A percentile compares a stretch with the other conserved stretches of the same genome.
Evolutionary conservation across 192 early-diverging fungal genomes (phyloP).

Genomic region (Chytriomyces hyalinus): DNA sequence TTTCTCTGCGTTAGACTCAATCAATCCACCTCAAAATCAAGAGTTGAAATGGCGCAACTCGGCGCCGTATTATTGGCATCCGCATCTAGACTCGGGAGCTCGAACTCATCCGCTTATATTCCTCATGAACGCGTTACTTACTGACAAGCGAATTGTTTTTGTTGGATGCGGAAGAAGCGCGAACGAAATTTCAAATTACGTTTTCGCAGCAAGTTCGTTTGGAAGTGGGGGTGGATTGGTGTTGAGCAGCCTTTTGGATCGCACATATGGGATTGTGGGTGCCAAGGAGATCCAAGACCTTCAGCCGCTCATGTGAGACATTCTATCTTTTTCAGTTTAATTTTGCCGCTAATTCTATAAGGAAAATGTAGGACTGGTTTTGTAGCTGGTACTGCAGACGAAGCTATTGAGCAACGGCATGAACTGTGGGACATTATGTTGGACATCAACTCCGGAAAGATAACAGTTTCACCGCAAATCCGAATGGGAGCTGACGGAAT

Average conservation of each 20-base stretch:
- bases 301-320: constrained; percentile 67
- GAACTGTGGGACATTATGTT: constrained; percentile 97
- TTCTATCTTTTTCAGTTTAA: background rate
- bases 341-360: too few relatives aligned
- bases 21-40: constrained; percentile 29
- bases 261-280: constrained; percentile 88
- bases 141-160: constrained; percentile 93
- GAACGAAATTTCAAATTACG: constrained; percentile 91
- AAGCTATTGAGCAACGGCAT: constrained; percentile 90
- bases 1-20: constrained; percentile 57
- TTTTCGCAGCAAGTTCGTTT: constrained; percentile 85
- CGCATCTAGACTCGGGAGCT: constrained; percentile 87
- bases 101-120: constrained; percentile 87
- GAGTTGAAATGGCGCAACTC: constrained; percentile 49
- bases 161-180: constrained; percentile 87
- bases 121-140: constrained; percentile 86
- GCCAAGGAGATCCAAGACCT: constrained; percentile 85
- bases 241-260: constrained; percentile 81
- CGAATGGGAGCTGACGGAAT: background rate
- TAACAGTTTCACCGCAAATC: constrained; percentile 82
- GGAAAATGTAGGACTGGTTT: constrained; percentile 68
- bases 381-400: constrained; percentile 96
- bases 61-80: constrained; percentile 66
- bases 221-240: constrained; percentile 90
- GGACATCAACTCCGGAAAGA: constrained; percentile 91